Conservation (phyloP, 73 alveolate genomes). For the Paramecium primaurelia region DNA sequence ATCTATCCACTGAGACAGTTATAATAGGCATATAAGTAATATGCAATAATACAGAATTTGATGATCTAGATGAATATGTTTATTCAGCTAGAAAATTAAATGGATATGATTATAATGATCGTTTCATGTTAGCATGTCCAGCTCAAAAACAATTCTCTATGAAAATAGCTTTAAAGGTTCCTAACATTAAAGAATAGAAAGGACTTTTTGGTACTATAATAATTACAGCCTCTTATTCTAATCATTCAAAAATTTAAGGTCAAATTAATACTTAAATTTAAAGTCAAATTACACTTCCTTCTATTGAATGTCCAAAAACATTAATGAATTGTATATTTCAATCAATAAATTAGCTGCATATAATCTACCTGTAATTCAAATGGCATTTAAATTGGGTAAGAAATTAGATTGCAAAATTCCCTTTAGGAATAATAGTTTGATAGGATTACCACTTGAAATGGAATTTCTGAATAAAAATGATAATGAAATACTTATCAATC, state of each 20-base stretch:
- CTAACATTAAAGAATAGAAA: constrained; percentile 28
- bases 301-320: constrained; percentile 30
- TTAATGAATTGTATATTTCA: not conserved
- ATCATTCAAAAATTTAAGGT: constrained; percentile 15
- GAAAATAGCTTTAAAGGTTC: constrained; percentile 54
- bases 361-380: constrained; percentile 9
- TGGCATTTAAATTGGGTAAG: constrained; percentile 52
- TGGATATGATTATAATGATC: constrained; percentile 54
- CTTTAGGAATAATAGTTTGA: constrained; percentile 25
- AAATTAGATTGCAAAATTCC: constrained; percentile 54
- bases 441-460: not conserved
- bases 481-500: not conserved
- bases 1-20: not conserved
- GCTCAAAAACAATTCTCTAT: not conserved
- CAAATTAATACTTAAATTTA: not conserved
- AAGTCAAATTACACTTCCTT: constrained; percentile 27
- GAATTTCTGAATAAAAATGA: not conserved
- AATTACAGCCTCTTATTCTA: not conserved
- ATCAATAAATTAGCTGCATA: not conserved
- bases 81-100: constrained; percentile 46
- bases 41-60: constrained; percentile 53
- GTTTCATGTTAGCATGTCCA: constrained; percentile 50
- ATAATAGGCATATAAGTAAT: not conserved
- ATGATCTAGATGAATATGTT: constrained; percentile 51
- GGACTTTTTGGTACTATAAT: constrained; percentile 31